Conservation (phyloP, 2,329 filamentous ascomycete genomes). For the Penicillium sp. region DNA sequence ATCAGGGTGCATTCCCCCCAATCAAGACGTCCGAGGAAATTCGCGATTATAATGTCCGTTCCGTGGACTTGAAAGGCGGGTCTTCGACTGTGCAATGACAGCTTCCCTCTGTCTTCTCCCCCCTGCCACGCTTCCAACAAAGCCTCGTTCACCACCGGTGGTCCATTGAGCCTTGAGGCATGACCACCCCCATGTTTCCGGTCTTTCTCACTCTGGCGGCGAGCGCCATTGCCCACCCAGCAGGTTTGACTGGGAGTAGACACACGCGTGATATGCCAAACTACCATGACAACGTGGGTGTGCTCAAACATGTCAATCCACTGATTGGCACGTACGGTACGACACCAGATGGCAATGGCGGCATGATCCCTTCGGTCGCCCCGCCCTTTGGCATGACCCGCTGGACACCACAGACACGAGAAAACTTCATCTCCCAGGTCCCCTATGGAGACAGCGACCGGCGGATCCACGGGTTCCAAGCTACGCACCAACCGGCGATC, state of each 20-base stretch:
- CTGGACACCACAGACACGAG: conserved; percentile 53
- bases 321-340: conserved; percentile 24
- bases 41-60: not conserved
- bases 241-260: not conserved
- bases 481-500: conserved; percentile 55
- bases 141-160: not conserved
- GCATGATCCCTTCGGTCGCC: conserved; percentile 27
- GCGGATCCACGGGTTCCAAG: conserved; percentile 52
- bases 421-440: conserved; percentile 54
- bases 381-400: conserved; percentile 50
- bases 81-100: too few species aligned
- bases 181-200: not conserved
- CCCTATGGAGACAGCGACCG: conserved; percentile 49
- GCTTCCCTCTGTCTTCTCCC: too few species aligned
- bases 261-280: not conserved
- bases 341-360: conserved; percentile 23
- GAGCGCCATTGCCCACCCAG: not conserved
- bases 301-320: conserved; percentile 23
- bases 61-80: too few species aligned
- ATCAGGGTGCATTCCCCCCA: not conserved
- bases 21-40: not conserved
- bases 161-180: not conserved
- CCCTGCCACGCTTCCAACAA: not conserved
- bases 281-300: conserved; percentile 15
- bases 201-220: not conserved